Evolutionary conservation across 805 yeast genomes (phyloP), one percentile per base, ranked within the genome.

Genomic region (Zygotorulaspora sp.): DNA sequence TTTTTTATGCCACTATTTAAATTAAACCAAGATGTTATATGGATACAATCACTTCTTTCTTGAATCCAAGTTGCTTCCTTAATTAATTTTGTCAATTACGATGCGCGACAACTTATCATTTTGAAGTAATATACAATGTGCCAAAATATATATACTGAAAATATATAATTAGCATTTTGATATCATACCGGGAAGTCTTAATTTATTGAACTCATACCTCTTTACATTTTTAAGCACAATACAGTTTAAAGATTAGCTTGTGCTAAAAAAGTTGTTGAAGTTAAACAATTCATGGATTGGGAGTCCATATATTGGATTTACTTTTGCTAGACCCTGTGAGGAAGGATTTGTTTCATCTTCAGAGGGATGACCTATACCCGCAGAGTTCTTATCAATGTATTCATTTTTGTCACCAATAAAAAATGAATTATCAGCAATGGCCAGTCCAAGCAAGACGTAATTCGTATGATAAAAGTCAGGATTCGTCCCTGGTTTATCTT

Each of bases 391-490:
- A 21, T 14, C 31, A 21, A n/a, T n/a, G 15, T 20, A 25, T 4
- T 20, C 24, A 10, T 16, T 15, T 16, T 24, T 10, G n/a, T 29
- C 35, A 15, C 32, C 16, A 5, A 15, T 25, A 23, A 38, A 55
- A 14, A n/a, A 26, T 1, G 36, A 13, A 30, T 47, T 43, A 26
- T 57, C 58, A 2, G 59, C 39, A 9, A 53, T 38, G 3, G 54
- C 74, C 19, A 90, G 64, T 0, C 98, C 99, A 38, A 82, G 64
- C 2, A 89, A 63, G 0, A 80, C 78, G 57, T 92, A 92, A 55
- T 89, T 87, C 1, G 96, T 81, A 55, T 92, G 99, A 60, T 92
- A 92, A 41, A 80, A 82, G 58, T 92, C 99, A 0, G 92, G 78
- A 5, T 61, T 50, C 44, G 73, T 76, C 1, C 86, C 86, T 0